A percentile compares a stretch with the other conserved stretches of the same genome.
Conservation (phyloP, 108 stramenopile species). For the Pseudonitzschia multiseries region DNA sequence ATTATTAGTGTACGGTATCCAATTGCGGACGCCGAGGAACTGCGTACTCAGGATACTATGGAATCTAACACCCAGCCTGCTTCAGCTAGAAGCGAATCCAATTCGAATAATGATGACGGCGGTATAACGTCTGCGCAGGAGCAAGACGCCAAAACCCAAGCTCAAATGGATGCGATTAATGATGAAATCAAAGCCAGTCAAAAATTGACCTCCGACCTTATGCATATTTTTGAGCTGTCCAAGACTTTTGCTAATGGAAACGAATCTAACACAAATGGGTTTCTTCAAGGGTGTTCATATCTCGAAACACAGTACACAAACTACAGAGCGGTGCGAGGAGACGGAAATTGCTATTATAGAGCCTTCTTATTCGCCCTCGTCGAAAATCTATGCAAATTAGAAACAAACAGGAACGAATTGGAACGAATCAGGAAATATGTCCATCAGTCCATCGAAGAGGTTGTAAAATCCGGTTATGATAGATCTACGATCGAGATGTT, state of each 20-base stretch:
- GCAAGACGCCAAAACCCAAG: constrained; percentile 45
- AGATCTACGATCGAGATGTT: constrained; percentile 70
- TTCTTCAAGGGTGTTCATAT: constrained; percentile 42
- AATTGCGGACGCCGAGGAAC: too few relatives aligned
- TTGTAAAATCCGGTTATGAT: constrained; percentile 61
- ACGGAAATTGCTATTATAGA: constrained; percentile 96
- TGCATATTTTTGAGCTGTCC: constrained; percentile 40
- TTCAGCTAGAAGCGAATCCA: too few relatives aligned
- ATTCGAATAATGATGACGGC: background rate
- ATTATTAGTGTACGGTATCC: too few relatives aligned
- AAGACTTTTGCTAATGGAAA: constrained; percentile 26
- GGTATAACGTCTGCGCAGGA: constrained; percentile 11
- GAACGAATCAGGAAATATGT: constrained; percentile 28
- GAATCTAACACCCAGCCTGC: too few relatives aligned
- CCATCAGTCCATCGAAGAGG: constrained; percentile 30
- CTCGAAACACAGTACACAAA: constrained; percentile 50
- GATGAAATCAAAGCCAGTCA: constrained; percentile 61
- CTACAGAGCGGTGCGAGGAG: constrained; percentile 82
- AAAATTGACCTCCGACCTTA: constrained; percentile 59
- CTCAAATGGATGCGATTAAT: constrained; percentile 71
- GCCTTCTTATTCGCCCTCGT: constrained; percentile 84
- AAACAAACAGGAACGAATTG: background rate
- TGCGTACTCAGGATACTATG: too few relatives aligned
- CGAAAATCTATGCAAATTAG: constrained; percentile 48
- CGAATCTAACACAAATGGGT: constrained; percentile 30